These are phyloP conservation scores for Ochetophila trinervis DNA, from an alignment of 306 rosid genomes.

Conservation along the genomic window DNA sequence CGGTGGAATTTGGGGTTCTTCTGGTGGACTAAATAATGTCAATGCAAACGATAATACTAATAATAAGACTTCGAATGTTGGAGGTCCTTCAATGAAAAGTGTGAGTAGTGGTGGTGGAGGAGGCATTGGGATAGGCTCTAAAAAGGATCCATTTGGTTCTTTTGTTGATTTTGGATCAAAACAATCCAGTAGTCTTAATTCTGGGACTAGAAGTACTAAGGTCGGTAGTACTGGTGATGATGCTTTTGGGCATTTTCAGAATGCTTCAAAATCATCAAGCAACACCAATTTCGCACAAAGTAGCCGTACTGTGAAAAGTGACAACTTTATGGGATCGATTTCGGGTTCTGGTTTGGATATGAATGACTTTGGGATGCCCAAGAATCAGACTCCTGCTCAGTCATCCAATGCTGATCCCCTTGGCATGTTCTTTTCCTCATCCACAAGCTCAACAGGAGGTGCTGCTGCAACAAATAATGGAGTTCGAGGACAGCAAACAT, in stretches of 20 bases:
- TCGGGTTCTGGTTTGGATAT: slow-evolving; percentile 24
- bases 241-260: slow-evolving; percentile 80
- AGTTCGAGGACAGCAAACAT: slow-evolving; percentile 35
- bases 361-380: slow-evolving; percentile 40
- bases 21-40: slow-evolving; percentile 28
- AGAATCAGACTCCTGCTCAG: slow-evolving; percentile 42
- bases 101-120: slow-evolving; percentile 35
- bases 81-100: slow-evolving; percentile 52
- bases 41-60: slow-evolving; percentile 12
- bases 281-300: slow-evolving; percentile 35
- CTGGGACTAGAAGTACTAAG: slow-evolving; percentile 42
- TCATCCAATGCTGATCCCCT: slow-evolving; percentile 62
- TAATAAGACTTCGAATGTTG: slow-evolving; percentile 42
- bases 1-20: slow-evolving; percentile 50
- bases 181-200: slow-evolving; percentile 48
- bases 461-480: slow-evolving; percentile 25
- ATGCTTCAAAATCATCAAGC: slow-evolving; percentile 54
- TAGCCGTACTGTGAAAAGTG: slow-evolving; percentile 25
- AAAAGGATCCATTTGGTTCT: slow-evolving; percentile 81
- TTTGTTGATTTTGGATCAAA: slow-evolving; percentile 73
- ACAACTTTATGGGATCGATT: slow-evolving; percentile 41
- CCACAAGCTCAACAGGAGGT: slow-evolving; percentile 42
- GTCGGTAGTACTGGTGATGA: slow-evolving; percentile 27
- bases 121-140: slow-evolving; percentile 45
- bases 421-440: slow-evolving; percentile 60